Conservation (phyloP, 331 rosid genomes). For the Stylosanthes scabra region DNA sequence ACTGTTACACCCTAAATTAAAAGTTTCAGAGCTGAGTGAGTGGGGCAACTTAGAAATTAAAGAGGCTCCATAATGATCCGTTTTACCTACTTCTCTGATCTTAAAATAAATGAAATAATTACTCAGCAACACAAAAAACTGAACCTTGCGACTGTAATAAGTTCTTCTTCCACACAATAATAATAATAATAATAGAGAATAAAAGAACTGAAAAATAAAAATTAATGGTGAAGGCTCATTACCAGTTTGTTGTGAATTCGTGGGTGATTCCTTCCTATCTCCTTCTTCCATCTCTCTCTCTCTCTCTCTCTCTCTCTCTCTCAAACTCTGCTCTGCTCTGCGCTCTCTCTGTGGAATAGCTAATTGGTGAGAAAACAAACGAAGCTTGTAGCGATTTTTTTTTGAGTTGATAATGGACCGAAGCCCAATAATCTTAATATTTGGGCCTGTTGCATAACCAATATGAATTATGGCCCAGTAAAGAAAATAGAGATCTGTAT, state of each 20-base stretch:
- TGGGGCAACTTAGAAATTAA: not conserved
- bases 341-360: not conserved
- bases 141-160: not conserved
- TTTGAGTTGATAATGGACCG: not conserved
- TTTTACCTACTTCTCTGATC: not conserved
- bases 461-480: not conserved
- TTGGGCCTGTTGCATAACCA: not conserved
- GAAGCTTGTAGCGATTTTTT: not conserved
- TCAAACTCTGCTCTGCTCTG: no score
- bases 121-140: not conserved
- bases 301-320: not conserved
- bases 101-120: not conserved
- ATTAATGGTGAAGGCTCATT: constrained; percentile 20
- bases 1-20: not conserved
- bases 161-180: not conserved
- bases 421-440: not conserved
- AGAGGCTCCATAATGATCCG: not conserved
- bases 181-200: not conserved
- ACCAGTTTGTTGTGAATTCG: constrained; percentile 73
- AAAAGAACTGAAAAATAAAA: not conserved
- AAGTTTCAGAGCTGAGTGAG: not conserved
- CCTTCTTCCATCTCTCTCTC: constrained; percentile 27
- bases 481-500: no score
- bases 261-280: constrained; percentile 47
- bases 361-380: not conserved